Base-by-base conservation (phyloP, 225 moss, liverwort and hornwort genomes). In the Bryum argenteum region DNA sequence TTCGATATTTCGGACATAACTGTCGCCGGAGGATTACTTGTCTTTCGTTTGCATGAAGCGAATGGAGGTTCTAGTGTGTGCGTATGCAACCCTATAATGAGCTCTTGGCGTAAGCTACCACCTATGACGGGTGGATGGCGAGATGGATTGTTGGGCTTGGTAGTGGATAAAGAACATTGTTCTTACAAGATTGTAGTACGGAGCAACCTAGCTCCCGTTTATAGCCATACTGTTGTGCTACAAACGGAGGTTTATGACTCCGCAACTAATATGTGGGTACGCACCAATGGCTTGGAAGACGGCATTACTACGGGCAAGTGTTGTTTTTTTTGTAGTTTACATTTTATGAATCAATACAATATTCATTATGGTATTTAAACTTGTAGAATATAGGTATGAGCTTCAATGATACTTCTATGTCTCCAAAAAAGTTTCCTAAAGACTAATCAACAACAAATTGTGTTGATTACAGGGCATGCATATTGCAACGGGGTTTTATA, bases 81-180 rank as follows among this genome's bases (percentile, higher is more conserved):
- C 11, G 81, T 88, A 23, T 88, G 87, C 71, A 88, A 88, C 57
- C 87, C 75, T 2, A 56, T 88, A 28, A 88, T 75, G 10, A 79
- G 87, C 45, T 72, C 77, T 0, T 88, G 84, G 87, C 75, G 82
- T 1, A 88, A 84, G 40, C 52, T 84, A 20, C 87, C 87, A 13
- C 79, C 82, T 51, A 88, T 88, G 87, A 44, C 77, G 42, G 87
- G 87, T 5, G 82, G 69, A 0, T 84, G 84, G 76, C 67, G 70
- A 4, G 84, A 84, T 11, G 84, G 84, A 2, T 18, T 88, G 10
- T 22, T 88, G 15, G 87, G 87, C 1, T 42, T 88, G 24, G 75
- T 82, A 23, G 84, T 88, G 7, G 79, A 87, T 26, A 51, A 22
- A 17, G 42, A 84, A 15, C 75, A 72, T 0, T 2, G 53, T 2